phyloP scores from a whole-genome alignment of 352 stramenopile genomes.

The Phytopythium mirpurense region DNA sequence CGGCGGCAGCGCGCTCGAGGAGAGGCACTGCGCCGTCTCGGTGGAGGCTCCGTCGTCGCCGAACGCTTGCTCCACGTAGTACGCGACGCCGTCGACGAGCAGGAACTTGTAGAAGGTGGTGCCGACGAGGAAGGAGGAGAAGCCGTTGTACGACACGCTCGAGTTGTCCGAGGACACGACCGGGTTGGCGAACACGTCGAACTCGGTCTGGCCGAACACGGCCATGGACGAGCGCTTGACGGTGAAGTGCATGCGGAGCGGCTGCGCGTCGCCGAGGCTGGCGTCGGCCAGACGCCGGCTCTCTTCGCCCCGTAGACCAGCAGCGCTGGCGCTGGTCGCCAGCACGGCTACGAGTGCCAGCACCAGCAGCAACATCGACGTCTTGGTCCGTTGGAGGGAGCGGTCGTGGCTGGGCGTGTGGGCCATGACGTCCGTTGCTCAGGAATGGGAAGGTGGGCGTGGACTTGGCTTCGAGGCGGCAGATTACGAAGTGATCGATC shows the following conservation, averaged over 20 bases:
- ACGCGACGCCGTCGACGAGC: constrained; percentile 28
- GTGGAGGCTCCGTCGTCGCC: constrained; percentile 5
- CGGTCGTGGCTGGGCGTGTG: too few species aligned
- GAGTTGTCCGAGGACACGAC: constrained; percentile 19
- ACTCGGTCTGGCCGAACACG: constrained; percentile 21
- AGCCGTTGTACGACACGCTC: constrained; percentile 30
- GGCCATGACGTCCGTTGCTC: not conserved
- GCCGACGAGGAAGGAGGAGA: constrained; percentile 19
- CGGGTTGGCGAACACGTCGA: constrained; percentile 31
- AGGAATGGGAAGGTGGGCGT: too few species aligned
- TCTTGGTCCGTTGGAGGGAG: not conserved
- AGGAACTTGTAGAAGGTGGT: constrained; percentile 20
- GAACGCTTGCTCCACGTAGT: constrained; percentile 14
- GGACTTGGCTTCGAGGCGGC: too few species aligned
- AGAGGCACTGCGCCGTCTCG: constrained; percentile 18
- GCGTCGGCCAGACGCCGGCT: not conserved
- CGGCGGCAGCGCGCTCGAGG: constrained; percentile 14
- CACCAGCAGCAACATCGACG: not conserved
- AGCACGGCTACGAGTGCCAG: not conserved
- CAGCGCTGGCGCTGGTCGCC: not conserved
- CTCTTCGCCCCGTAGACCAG: not conserved
- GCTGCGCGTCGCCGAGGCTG: constrained; percentile 26
- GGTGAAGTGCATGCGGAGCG: constrained; percentile 32
- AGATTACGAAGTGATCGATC: too few species aligned
- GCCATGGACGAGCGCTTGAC: constrained; percentile 35